Evolutionary conservation across 1,284 basidiomycete species (phyloP).

Genomic region (Papiliotrema terrestris): DNA sequence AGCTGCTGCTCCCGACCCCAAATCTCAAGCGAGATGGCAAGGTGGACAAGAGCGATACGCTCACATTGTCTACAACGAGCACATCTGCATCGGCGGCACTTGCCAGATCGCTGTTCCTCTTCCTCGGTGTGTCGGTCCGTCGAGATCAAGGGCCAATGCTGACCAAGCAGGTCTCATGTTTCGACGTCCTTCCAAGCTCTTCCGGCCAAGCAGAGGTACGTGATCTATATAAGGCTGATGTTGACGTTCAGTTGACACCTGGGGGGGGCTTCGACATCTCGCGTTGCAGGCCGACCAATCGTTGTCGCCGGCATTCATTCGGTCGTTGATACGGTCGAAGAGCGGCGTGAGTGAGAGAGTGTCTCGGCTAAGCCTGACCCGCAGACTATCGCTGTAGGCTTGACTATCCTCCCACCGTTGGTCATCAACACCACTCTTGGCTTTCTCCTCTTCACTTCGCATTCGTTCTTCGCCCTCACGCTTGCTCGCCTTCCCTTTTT

Average conservation of each 20-base stretch:
- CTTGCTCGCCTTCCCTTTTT: conserved; percentile 43
- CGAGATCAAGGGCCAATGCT: not conserved
- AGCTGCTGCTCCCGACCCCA: not conserved
- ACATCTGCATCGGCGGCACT: conserved; percentile 43
- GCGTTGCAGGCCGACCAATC: conserved; percentile 45
- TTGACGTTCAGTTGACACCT: conserved; percentile 41
- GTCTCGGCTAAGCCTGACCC: not conserved
- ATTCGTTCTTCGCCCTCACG: conserved; percentile 42
- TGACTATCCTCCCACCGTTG: conserved; percentile 43
- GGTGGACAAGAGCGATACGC: conserved; percentile 5
- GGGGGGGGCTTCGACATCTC: conserved; percentile 43
- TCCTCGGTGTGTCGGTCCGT: conserved; percentile 27
- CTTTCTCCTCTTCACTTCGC: conserved; percentile 47
- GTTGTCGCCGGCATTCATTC: conserved; percentile 42
- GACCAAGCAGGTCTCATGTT: conserved; percentile 40
- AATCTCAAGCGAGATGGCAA: conserved; percentile 3
- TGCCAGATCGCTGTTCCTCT: conserved; percentile 43
- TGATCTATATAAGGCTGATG: not conserved
- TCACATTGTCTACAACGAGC: conserved; percentile 23
- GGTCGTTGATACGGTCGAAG: conserved; percentile 34
- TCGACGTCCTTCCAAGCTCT: conserved; percentile 45
- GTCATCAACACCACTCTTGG: conserved; percentile 46
- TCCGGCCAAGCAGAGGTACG: conserved; percentile 43
- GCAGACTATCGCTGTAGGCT: conserved; percentile 24
- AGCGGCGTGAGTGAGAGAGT: conserved; percentile 24